These are phyloP conservation scores for Corylus heterophylla DNA, from an alignment of 306 rosid genomes.

Conservation along the genomic window DNA sequence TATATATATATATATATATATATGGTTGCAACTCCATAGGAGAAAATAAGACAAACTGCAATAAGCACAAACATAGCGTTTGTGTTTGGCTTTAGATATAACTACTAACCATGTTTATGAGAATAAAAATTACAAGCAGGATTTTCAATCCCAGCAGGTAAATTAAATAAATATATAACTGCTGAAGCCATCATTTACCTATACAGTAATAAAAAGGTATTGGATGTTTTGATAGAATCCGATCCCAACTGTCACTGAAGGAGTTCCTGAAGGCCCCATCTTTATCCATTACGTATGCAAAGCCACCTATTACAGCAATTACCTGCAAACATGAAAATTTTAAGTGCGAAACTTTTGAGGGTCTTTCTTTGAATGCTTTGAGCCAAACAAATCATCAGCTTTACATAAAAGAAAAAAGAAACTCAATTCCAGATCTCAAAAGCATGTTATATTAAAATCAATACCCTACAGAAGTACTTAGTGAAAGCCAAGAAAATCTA, in stretches of 20 bases:
- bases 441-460: neutral
- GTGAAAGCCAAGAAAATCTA: neutral
- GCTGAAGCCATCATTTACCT: conserved; percentile 47
- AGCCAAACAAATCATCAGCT: neutral
- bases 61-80: neutral
- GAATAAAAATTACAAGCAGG: neutral
- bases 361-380: neutral
- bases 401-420: neutral
- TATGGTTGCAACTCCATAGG: neutral
- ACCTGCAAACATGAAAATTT: conserved; percentile 44
- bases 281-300: conserved; percentile 93
- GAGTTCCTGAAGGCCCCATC: conserved; percentile 94
- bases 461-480: neutral
- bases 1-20: too few relatives aligned
- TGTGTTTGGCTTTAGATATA: neutral
- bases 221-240: conserved; percentile 90
- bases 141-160: neutral
- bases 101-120: neutral
- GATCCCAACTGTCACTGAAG: conserved; percentile 95
- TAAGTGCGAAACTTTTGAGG: conserved; percentile 4
- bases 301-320: conserved; percentile 85
- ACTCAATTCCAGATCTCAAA: neutral
- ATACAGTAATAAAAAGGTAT: conserved; percentile 94
- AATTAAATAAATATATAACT: neutral
- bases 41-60: neutral